A percentile compares a stretch with the other conserved stretches of the same genome.
These are phyloP conservation scores for Rosa hybrid DNA, from an alignment of 331 rosid species.

Conservation along the genomic window DNA sequence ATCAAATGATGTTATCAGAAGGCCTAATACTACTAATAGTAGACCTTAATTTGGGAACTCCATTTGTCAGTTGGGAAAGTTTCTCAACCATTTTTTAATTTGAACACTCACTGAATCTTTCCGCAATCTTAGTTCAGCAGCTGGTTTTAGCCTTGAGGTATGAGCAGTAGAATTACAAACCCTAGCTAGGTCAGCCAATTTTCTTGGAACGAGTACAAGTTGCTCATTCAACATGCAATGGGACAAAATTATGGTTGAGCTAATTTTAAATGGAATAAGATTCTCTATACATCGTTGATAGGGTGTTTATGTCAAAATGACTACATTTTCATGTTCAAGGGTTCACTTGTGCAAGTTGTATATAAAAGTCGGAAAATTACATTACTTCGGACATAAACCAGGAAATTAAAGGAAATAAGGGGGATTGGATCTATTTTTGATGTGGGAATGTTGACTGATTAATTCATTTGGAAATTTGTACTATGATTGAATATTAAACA, in stretches of 20 bases:
- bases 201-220: no score
- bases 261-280: background rate
- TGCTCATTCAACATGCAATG: background rate
- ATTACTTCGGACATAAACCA: no score
- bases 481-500: background rate
- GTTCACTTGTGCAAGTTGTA: background rate
- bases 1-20: constrained; percentile 3
- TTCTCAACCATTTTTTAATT: background rate
- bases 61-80: background rate
- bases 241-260: background rate
- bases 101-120: background rate
- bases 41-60: background rate
- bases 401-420: background rate
- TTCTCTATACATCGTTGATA: background rate
- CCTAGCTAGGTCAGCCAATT: background rate
- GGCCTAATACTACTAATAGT: background rate
- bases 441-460: background rate
- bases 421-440: no score
- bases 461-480: background rate
- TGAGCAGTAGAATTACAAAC: background rate
- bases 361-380: background rate
- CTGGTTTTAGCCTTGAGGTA: background rate
- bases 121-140: background rate
- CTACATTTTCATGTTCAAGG: background rate
- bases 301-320: background rate